Percentiles rank a stretch among this genome's conserved stretches.
Evolutionary conservation across 2,329 filamentous ascomycete genomes (phyloP).

Genomic region (Cladosporium sp.): DNA sequence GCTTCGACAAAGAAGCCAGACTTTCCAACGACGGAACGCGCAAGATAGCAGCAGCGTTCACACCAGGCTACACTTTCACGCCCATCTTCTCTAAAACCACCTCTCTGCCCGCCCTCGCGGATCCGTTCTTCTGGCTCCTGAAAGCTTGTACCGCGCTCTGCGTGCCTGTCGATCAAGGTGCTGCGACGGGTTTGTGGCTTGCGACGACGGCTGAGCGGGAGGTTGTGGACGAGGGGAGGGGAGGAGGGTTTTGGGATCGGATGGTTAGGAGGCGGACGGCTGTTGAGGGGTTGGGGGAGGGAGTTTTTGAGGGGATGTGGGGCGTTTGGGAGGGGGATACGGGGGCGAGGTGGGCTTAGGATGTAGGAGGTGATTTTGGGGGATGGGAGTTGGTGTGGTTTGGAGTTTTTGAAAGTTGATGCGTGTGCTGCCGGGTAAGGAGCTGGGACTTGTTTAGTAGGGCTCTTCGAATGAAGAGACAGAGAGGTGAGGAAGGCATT

Average conservation of each 20-base stretch:
- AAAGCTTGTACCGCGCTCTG: constrained; percentile 9
- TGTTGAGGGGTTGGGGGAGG: constrained; percentile 6
- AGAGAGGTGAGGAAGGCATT: too few relatives aligned
- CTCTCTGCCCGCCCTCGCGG: not conserved
- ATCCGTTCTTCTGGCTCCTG: constrained; percentile 14
- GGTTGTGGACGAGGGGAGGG: constrained; percentile 1
- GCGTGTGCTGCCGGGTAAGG: too few relatives aligned
- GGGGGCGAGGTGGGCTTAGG: constrained; percentile 9
- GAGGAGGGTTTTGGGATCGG: constrained; percentile 14
- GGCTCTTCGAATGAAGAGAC: too few relatives aligned
- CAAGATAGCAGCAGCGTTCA: constrained; percentile 14
- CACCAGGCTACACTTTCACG: constrained; percentile 15
- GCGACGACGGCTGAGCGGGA: constrained; percentile 13
- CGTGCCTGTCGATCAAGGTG: constrained; percentile 15
- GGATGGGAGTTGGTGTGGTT: too few relatives aligned
- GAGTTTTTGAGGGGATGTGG: constrained; percentile 11
- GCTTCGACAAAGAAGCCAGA: too few relatives aligned
- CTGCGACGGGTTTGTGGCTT: constrained; percentile 18
- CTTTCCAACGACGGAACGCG: too few relatives aligned
- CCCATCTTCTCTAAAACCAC: constrained; percentile 15
- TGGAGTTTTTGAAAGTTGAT: not conserved
- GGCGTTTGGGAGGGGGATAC: constrained; percentile 10
- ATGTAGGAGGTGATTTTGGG: too few relatives aligned
- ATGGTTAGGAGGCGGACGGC: constrained; percentile 4
- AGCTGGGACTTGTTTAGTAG: too few relatives aligned